Conservation (phyloP, 306 rosid species). For the Hippophae gyantsensis region DNA sequence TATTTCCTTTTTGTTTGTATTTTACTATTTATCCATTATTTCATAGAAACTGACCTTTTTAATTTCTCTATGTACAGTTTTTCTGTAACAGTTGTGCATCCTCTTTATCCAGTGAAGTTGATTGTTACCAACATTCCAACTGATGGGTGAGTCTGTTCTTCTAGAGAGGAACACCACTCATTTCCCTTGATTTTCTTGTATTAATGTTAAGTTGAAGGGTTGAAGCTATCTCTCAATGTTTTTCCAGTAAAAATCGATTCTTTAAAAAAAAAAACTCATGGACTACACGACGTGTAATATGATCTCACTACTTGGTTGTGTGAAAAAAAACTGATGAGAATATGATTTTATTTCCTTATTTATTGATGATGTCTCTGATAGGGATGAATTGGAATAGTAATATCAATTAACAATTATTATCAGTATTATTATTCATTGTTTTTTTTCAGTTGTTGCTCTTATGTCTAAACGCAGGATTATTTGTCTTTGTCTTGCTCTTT, state of each 20-base stretch:
- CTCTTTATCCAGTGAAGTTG: conserved; percentile 71
- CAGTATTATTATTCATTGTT: background rate
- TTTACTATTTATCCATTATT: background rate
- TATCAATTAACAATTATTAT: background rate
- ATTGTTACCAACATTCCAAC: conserved; percentile 38
- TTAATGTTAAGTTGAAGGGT: background rate
- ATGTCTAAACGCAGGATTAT: conserved; percentile 5
- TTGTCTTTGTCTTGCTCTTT: conserved; percentile 8
- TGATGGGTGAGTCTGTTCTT: conserved; percentile 61
- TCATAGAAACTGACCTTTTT: conserved; percentile 7
- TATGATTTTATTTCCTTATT: too few species aligned
- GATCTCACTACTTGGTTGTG: too few species aligned
- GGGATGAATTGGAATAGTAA: background rate
- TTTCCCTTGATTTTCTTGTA: background rate
- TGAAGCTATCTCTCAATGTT: background rate
- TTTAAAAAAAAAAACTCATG: too few species aligned
- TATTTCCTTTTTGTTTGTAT: too few species aligned
- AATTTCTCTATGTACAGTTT: conserved; percentile 46
- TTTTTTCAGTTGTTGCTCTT: background rate
- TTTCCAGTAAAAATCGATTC: too few species aligned
- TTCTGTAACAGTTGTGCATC: conserved; percentile 56
- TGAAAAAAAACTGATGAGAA: too few species aligned
- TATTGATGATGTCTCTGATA: too few species aligned
- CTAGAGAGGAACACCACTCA: background rate
- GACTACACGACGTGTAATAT: too few species aligned